phyloP scores from a whole-genome alignment of 176 grass and related monocot genomes.

The Raddia guianensis region DNA sequence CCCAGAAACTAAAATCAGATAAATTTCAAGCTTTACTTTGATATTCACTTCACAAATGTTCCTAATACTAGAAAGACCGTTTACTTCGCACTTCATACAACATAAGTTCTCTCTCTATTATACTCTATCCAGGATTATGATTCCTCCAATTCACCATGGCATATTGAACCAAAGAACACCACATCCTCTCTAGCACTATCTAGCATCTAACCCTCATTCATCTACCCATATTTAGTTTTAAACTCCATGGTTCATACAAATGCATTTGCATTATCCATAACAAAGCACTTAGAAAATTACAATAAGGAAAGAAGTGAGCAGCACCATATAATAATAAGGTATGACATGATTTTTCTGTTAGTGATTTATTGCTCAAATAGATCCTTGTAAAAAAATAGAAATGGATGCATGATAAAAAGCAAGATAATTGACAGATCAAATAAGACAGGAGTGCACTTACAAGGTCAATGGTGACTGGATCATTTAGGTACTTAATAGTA shows the following conservation, averaged over 20 bases:
- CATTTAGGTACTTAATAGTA: conserved; percentile 62
- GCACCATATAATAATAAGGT: not conserved
- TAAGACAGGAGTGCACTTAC: conserved; percentile 44
- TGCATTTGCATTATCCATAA: not conserved
- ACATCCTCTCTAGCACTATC: not conserved
- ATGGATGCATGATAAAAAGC: conserved; percentile 5
- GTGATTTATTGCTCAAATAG: conserved; percentile 24
- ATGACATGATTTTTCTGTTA: not conserved
- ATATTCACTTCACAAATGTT: conserved; percentile 17
- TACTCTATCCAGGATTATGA: not conserved
- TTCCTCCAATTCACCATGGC: conserved; percentile 5
- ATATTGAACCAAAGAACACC: not conserved
- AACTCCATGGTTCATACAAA: not conserved
- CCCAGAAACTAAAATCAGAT: not conserved
- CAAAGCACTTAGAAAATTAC: conserved; percentile 3
- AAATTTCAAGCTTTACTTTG: not conserved
- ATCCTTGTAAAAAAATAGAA: not conserved
- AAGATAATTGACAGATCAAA: not conserved
- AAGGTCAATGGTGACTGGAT: conserved; percentile 70
- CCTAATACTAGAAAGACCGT: not conserved
- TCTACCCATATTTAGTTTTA: not conserved
- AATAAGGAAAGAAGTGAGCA: not conserved
- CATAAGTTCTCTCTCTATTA: not conserved
- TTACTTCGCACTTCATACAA: conserved; percentile 8
- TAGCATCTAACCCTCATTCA: not conserved